Evolutionary conservation across 2,329 filamentous ascomycete genomes (phyloP), one percentile per base, ranked within the genome.

Genomic region (Cordyceps fumosorosea): DNA sequence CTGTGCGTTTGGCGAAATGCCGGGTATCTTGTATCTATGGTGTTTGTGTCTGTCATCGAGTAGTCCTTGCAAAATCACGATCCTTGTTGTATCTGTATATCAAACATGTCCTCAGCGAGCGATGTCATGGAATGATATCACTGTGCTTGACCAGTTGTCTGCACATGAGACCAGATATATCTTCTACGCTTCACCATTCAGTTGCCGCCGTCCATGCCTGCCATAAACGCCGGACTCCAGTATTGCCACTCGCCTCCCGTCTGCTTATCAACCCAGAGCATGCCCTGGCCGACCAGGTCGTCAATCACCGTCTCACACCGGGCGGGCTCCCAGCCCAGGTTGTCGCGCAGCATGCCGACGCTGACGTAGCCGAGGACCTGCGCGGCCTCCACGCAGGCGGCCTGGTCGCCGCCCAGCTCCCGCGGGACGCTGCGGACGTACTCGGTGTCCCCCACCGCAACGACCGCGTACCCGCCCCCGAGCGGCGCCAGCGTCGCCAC

Each of bases 261-360:
- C 76, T 97, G 92, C 67, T 85, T 86, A 75, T 99, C 95, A 6
- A 98, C 86, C 95, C 95, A 99, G 16, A 99, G 85, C 79, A 99
- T 84, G 58, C 92, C 91, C 69, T 96, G 91, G 0, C 88, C 87
- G 57, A 98, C 81, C 40, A 99, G 78, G 74, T 99, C 95, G 65
- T 97, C 91, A 57, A 98, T 83, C 2, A 93, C 92, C 0, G 95
- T 96, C 72, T 89, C 84, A n/a, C 91, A 90, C 66, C 95, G 82
- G 6, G 92, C 89, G 51, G 85, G 80, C 67, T 93, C 88, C 95
- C 95, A 99, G 18, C 81, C 83, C 32, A 99, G 76, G 72, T 99
- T 99, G 56, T 89, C 77, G 76, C 89, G 88, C 60, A 99, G 77
- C 89, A 98, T 96, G 1, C 89, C 89, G 18, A 96, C 85, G 63